These are phyloP conservation scores for Microbotryum scabiosae DNA, from an alignment of 1,284 basidiomycete species.

Conservation along the genomic window DNA sequence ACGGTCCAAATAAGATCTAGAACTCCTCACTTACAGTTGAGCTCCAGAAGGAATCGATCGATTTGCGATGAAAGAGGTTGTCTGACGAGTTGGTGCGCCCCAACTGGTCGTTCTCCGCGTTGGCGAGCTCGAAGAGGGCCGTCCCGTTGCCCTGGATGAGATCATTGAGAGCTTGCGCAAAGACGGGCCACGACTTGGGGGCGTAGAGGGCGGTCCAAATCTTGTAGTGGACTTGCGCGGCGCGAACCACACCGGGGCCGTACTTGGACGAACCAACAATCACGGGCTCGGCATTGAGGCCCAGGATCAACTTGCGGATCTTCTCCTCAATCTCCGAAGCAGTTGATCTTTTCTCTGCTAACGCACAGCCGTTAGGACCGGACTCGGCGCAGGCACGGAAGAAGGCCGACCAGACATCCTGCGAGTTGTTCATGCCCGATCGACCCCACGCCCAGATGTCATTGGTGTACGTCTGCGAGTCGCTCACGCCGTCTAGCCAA, in stretches of 20 bases:
- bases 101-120: slow-evolving; percentile 1
- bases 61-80: slow-evolving; percentile 19
- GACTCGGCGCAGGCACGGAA: slow-evolving; percentile 16
- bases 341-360: slow-evolving; percentile 9
- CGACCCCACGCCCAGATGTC: slow-evolving; percentile 26
- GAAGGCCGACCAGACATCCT: slow-evolving; percentile 26
- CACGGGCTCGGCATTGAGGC: slow-evolving; percentile 10
- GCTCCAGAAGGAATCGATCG: not conserved
- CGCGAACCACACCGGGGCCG: slow-evolving; percentile 20
- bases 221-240: slow-evolving; percentile 16
- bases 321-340: slow-evolving; percentile 1
- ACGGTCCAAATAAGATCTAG: too few relatives aligned
- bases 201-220: slow-evolving; percentile 21
- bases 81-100: slow-evolving; percentile 2
- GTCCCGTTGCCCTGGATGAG: slow-evolving; percentile 6
- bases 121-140: slow-evolving; percentile 4
- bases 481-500: slow-evolving; percentile 32
- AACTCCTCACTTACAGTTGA: too few relatives aligned
- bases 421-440: slow-evolving; percentile 23
- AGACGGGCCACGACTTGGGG: slow-evolving; percentile 6
- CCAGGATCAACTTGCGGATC: slow-evolving; percentile 8
- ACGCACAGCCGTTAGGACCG: slow-evolving; percentile 16
- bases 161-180: slow-evolving; percentile 7
- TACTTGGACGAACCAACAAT: slow-evolving; percentile 12
- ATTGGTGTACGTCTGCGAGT: slow-evolving; percentile 20